Evolutionary conservation across 495 filamentous ascomycete species (phyloP).

Genomic region (Cenococcum geophilum): DNA sequence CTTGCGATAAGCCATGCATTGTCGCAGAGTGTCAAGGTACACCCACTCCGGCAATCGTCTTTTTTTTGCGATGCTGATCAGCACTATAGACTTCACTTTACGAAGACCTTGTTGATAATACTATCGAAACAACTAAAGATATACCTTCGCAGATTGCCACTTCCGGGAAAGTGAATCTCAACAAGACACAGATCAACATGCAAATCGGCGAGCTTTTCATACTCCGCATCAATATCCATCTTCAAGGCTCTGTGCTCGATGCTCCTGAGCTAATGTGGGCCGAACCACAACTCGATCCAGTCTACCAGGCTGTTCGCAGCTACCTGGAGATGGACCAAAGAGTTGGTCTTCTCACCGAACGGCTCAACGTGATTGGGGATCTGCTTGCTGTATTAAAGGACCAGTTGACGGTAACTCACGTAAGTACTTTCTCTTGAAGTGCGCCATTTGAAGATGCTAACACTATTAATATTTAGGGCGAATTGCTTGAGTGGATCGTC

Average conservation of each 20-base stretch:
- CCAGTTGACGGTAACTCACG: constrained; percentile 88
- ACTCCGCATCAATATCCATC: constrained; percentile 91
- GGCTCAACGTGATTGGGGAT: constrained; percentile 90
- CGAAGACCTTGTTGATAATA: constrained; percentile 90
- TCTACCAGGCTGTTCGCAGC: constrained; percentile 88
- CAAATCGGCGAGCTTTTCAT: constrained; percentile 98
- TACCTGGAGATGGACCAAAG: constrained; percentile 98
- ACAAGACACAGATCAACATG: constrained; percentile 87
- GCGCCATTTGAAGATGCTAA: neutral
- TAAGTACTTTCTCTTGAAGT: constrained; percentile 7
- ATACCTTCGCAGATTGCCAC: constrained; percentile 84
- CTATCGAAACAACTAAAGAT: constrained; percentile 81
- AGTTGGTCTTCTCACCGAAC: constrained; percentile 81
- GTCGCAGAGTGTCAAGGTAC: constrained; percentile 84
- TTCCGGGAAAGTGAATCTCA: constrained; percentile 83
- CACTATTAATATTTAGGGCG: constrained; percentile 16
- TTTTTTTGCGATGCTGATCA: constrained; percentile 3
- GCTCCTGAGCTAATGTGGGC: constrained; percentile 98
- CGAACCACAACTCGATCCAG: constrained; percentile 89
- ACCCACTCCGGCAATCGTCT: constrained; percentile 1
- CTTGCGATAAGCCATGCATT: constrained; percentile 92
- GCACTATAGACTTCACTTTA: constrained; percentile 76
- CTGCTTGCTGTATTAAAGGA: constrained; percentile 91
- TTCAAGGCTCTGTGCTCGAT: constrained; percentile 95
- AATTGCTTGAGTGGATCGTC: constrained; percentile 48